Conservation (phyloP, 192 early-diverging fungal genomes). For the Paraglomus brasilianum region DNA sequence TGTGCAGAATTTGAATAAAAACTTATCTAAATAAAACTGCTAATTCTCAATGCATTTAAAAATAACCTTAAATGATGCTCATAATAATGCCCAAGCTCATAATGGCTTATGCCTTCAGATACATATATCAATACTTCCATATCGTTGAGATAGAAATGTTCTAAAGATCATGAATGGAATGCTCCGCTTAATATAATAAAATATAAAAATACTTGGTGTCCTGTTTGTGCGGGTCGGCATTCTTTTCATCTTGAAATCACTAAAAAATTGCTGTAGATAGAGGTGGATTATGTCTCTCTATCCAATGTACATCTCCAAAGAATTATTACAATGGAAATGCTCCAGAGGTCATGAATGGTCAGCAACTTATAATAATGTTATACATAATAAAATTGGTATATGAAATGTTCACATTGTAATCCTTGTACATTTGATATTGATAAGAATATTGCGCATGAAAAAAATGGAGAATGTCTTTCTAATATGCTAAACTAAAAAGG, state of each 20-base stretch:
- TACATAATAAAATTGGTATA: slow-evolving; percentile 19
- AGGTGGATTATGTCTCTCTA: slow-evolving; percentile 14
- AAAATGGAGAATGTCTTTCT: slow-evolving; percentile 7
- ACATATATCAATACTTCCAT: neutral
- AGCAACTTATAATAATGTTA: slow-evolving; percentile 23
- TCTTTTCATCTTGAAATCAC: neutral
- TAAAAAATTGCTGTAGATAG: slow-evolving; percentile 21
- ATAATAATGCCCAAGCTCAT: slow-evolving; percentile 1
- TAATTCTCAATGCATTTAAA: slow-evolving; percentile 22
- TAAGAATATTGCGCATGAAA: slow-evolving; percentile 6
- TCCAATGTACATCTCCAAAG: slow-evolving; percentile 16
- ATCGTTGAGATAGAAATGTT: neutral
- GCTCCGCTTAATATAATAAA: neutral
- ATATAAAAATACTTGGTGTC: too few relatives aligned
- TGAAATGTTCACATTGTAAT: slow-evolving; percentile 21
- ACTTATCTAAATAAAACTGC: slow-evolving; percentile 21
- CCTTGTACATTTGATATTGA: slow-evolving; percentile 4
- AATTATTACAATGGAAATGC: slow-evolving; percentile 15
- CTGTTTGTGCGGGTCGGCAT: neutral
- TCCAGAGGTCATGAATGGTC: slow-evolving; percentile 12
- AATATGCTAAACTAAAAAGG: too few relatives aligned
- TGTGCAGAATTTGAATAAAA: slow-evolving; percentile 2
- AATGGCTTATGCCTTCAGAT: neutral
- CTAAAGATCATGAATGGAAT: slow-evolving; percentile 7
- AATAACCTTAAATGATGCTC: slow-evolving; percentile 5